Evolutionary conservation across 1,139 yeast genomes (phyloP).

Genomic region (Suzukiozyma palmioleophila): DNA sequence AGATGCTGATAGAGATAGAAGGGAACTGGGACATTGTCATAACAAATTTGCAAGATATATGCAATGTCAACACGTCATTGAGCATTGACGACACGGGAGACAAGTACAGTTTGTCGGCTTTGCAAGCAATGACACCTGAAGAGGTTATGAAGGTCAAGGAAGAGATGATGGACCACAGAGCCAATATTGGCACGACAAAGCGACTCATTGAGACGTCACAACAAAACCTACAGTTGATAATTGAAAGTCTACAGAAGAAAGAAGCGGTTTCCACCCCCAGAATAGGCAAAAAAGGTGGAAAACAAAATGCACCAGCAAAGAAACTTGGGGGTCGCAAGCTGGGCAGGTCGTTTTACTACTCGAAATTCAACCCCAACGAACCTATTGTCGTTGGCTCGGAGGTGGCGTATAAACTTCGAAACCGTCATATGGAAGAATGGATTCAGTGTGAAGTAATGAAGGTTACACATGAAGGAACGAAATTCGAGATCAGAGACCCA

Average conservation of each 20-base stretch:
- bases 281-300: conserved; percentile 4
- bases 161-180: conserved; percentile 47
- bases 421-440: conserved; percentile 82
- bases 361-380: conserved; percentile 54
- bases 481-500: conserved; percentile 89
- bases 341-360: conserved; percentile 39
- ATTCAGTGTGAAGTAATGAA: conserved; percentile 88
- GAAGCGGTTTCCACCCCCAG: conserved; percentile 4
- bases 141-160: conserved; percentile 39
- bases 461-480: conserved; percentile 70
- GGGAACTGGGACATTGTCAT: conserved; percentile 69
- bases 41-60: conserved; percentile 63
- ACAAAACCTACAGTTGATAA: conserved; percentile 32
- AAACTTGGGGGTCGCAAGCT: conserved; percentile 25
- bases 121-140: conserved; percentile 11
- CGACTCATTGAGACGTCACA: conserved; percentile 42
- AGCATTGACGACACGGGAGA: conserved; percentile 45
- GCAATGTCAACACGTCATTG: conserved; percentile 54
- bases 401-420: conserved; percentile 79
- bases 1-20: conserved; percentile 27
- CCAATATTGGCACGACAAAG: conserved; percentile 54
- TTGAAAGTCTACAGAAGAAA: conserved; percentile 20
- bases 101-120: conserved; percentile 13
- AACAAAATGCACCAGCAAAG: conserved; percentile 9
- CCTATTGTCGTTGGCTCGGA: conserved; percentile 69